Evolutionary conservation across 768 basidiomycete genomes (phyloP), one percentile per base, ranked within the genome.

Genomic region (Lentinula detonsa): DNA sequence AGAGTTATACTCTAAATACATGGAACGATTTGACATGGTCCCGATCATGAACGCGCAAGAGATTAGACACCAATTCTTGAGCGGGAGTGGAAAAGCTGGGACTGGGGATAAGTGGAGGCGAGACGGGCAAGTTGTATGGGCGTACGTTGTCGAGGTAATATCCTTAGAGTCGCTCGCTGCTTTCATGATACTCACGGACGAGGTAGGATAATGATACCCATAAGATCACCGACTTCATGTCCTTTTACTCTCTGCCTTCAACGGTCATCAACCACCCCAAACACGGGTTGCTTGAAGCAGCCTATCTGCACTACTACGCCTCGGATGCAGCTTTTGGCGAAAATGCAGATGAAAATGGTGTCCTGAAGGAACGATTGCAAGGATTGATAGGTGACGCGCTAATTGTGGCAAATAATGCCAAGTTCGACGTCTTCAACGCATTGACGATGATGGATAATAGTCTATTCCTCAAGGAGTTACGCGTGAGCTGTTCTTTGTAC

Each of bases 401-500:
- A 63, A 78, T 90, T 62, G 73, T 95, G 56, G 95, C 95, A 1
- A 84, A 89, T 61, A 81, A 86, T 58, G 90, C 90, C 51, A 86
- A 87, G 43, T 98, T 99, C 68, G 97, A 99, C 70, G 97, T 99
- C 13, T 87, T 98, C 74, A 99, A 99, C 72, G 92, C 91, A 1
- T 73, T 98, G 68, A 95, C 95, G 15, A 72, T 97, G 65, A 94
- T 98, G 90, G 97, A 99, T 72, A 99, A 98, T 72, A 80, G 85
- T 59, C 70, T 81, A 50, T 86, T 99, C 73, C 71, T 99, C 57
- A 76, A 84, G 35, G 91, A 95, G 58, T 81, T 96, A 57, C 93
- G 91, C 85, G 94, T 90, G 66, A 55, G 78, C 65, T 46, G 54
- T 52, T 40, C 53, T 11, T 62, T 37, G 8, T 5, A 9, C 10